A percentile compares a stretch with the other conserved stretches of the same genome.
These are phyloP conservation scores for Xerocomellus chrysenteron DNA, from an alignment of 768 basidiomycete species.

Conservation along the genomic window DNA sequence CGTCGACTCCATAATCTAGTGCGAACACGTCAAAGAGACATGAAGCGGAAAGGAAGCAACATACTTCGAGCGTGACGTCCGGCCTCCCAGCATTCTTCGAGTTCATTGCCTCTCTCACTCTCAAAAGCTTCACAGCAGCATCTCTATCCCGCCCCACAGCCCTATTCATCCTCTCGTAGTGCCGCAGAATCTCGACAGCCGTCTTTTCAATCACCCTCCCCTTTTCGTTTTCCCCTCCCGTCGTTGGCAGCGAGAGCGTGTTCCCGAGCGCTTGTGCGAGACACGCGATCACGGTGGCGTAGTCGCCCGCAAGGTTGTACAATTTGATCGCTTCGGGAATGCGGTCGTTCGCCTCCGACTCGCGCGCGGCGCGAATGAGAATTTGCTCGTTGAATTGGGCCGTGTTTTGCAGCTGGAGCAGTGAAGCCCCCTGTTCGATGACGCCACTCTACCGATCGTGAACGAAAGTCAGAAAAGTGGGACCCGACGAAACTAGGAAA, in stretches of 20 bases:
- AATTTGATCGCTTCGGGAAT: constrained; percentile 90
- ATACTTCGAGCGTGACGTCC: constrained; percentile 81
- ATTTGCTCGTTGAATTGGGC: constrained; percentile 79
- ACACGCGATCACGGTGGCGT: constrained; percentile 81
- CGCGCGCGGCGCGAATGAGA: constrained; percentile 76
- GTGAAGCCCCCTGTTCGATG: constrained; percentile 77
- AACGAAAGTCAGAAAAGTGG: not conserved
- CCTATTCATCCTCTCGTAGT: constrained; percentile 76
- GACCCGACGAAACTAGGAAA: not conserved
- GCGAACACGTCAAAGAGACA: not conserved
- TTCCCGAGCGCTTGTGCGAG: constrained; percentile 87
- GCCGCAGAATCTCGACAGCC: constrained; percentile 73
- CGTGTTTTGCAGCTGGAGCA: constrained; percentile 69
- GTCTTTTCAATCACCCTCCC: constrained; percentile 67
- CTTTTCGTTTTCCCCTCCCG: constrained; percentile 55
- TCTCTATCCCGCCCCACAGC: constrained; percentile 72
- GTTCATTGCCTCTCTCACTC: constrained; percentile 78
- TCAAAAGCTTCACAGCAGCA: constrained; percentile 70
- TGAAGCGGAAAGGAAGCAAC: constrained; percentile 24
- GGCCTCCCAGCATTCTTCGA: constrained; percentile 68
- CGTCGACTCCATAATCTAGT: constrained; percentile 81
- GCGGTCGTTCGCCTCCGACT: constrained; percentile 82
- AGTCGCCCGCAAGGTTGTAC: constrained; percentile 93
- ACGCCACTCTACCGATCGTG: constrained; percentile 62
- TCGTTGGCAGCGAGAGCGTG: constrained; percentile 63